Percentiles rank a stretch among this genome's conserved stretches.
phyloP scores from a whole-genome alignment of 345 rosid genomes.

The Gossypium arboreum region DNA sequence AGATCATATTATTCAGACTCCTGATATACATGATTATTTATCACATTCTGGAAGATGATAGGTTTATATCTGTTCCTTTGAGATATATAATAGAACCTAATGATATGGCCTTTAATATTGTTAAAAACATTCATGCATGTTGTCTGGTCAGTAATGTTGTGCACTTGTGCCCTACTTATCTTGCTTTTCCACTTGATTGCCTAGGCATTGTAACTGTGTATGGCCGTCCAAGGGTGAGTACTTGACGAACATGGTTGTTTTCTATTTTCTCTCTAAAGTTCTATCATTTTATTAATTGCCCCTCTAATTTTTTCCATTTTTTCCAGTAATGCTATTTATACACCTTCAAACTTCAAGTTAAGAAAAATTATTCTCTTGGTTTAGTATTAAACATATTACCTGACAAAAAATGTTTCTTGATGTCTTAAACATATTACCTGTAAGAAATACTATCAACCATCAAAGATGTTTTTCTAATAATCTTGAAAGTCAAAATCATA shows the following conservation, averaged over 20 bases:
- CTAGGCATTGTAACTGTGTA: background rate
- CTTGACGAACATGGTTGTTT: background rate
- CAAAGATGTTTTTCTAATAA: background rate
- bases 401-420: too few relatives aligned
- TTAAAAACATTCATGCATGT: background rate
- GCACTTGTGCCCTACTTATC: background rate
- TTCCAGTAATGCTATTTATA: background rate
- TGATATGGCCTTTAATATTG: background rate
- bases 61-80: conserved; percentile 12
- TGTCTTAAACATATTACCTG: background rate
- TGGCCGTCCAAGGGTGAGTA: background rate
- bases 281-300: background rate
- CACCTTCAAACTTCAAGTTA: background rate
- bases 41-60: background rate
- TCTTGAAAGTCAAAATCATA: background rate
- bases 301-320: background rate
- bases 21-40: background rate
- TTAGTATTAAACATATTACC: background rate
- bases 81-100: background rate
- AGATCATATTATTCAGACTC: background rate
- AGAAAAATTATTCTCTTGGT: background rate
- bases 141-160: background rate
- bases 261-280: background rate
- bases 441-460: background rate
- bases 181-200: background rate